phyloP scores from a whole-genome alignment of 2,329 filamentous ascomycete genomes.

The Lasiodiplodia sp. region DNA sequence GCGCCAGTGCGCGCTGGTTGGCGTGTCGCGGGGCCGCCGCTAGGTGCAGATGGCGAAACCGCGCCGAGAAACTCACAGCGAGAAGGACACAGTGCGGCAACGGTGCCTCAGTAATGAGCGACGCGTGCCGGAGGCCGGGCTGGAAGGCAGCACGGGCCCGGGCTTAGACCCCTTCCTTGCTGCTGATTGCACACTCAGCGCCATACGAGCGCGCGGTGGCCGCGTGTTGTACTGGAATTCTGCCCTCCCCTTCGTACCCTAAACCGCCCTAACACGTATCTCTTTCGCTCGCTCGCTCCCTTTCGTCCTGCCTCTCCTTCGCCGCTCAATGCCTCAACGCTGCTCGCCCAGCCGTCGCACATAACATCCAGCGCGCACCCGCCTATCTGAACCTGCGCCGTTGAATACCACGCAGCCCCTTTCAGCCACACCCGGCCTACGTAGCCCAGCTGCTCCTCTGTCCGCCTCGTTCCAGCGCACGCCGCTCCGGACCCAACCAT shows the following conservation, averaged over 20 bases:
- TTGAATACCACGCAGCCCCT: conserved; percentile 7
- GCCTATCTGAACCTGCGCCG: neutral
- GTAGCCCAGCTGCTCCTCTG: neutral
- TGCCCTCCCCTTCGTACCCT: conserved; percentile 18
- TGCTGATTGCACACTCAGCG: conserved; percentile 18
- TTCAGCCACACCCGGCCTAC: conserved; percentile 11
- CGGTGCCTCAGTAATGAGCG: neutral
- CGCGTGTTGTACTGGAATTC: conserved; percentile 20
- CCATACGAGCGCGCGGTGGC: conserved; percentile 8
- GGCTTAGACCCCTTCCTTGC: conserved; percentile 21
- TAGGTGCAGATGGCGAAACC: conserved; percentile 36
- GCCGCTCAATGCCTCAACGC: conserved; percentile 16
- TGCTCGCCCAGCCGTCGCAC: conserved; percentile 6
- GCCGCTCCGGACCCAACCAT: conserved; percentile 54
- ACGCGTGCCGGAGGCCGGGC: conserved; percentile 4
- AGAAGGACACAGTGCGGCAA: neutral
- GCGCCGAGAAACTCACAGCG: conserved; percentile 37
- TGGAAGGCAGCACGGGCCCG: conserved; percentile 12
- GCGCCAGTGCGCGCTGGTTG: conserved; percentile 35
- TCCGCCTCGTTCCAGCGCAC: neutral
- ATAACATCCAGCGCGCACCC: conserved; percentile 13
- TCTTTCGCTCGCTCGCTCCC: conserved; percentile 12
- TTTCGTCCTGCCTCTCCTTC: neutral
- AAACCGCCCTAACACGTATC: conserved; percentile 18
- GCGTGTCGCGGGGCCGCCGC: conserved; percentile 34